phyloP scores from a whole-genome alignment of 2,329 filamentous ascomycete genomes.

The Sclerotinia minor region DNA sequence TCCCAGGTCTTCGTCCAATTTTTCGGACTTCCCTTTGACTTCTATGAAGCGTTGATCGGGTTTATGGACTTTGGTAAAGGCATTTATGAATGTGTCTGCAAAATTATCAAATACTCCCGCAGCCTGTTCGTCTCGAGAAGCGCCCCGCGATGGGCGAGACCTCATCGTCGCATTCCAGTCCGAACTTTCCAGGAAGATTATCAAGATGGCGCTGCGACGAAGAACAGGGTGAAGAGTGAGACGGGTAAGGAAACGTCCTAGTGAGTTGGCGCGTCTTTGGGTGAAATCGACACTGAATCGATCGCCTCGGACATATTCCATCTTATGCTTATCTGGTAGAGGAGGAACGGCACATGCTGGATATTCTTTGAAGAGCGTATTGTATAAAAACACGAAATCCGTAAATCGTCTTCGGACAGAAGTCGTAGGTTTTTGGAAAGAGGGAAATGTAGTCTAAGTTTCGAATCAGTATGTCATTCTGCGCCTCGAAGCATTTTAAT shows the following conservation, averaged over 20 bases:
- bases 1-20: conserved; percentile 87
- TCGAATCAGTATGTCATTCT: conserved; percentile 30
- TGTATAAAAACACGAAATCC: conserved; percentile 96
- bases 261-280: conserved; percentile 78
- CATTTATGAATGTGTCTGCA: conserved; percentile 94
- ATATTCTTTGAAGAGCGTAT: conserved; percentile 82
- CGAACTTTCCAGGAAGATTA: conserved; percentile 85
- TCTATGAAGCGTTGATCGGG: conserved; percentile 93
- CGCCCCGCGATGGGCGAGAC: conserved; percentile 66
- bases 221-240: conserved; percentile 86
- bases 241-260: conserved; percentile 87
- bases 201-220: conserved; percentile 76
- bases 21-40: conserved; percentile 87
- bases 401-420: conserved; percentile 88
- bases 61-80: conserved; percentile 94
- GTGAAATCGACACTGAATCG: conserved; percentile 95
- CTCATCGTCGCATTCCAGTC: conserved; percentile 99
- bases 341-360: conserved; percentile 91
- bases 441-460: conserved; percentile 84
- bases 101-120: conserved; percentile 89
- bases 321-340: conserved; percentile 96
- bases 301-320: conserved; percentile 97
- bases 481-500: neutral
- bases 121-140: conserved; percentile 53
- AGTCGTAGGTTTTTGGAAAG: conserved; percentile 81